phyloP scores from a whole-genome alignment of 2,329 filamentous ascomycete genomes.

The Gnomoniopsis smithogilvyi region DNA sequence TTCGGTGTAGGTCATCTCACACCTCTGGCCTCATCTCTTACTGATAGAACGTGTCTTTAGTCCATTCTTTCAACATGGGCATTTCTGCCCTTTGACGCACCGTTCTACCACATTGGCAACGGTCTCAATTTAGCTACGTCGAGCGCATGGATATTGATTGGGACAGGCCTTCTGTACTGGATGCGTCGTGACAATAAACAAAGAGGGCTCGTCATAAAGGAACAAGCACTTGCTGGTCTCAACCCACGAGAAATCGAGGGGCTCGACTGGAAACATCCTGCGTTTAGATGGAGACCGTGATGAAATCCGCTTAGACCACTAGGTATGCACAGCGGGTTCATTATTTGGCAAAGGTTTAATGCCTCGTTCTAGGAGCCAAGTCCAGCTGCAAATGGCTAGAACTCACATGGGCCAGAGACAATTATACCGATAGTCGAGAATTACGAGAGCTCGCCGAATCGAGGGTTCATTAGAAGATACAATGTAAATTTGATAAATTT shows the following conservation, averaged over 20 bases:
- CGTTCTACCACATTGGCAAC: constrained; percentile 67
- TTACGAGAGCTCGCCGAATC: too few species aligned
- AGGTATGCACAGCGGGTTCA: too few species aligned
- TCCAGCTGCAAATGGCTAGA: too few species aligned
- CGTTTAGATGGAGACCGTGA: constrained; percentile 53
- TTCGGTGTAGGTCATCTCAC: neutral
- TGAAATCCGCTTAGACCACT: neutral
- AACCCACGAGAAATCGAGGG: constrained; percentile 52
- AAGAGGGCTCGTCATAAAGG: constrained; percentile 52
- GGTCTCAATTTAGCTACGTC: constrained; percentile 64
- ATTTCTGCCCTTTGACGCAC: constrained; percentile 60
- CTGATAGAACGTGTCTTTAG: neutral
- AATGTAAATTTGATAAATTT: too few species aligned
- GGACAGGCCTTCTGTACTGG: constrained; percentile 51
- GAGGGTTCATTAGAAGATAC: too few species aligned
- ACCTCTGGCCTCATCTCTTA: neutral
- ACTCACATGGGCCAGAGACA: too few species aligned
- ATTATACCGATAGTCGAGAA: too few species aligned
- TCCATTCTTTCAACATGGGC: constrained; percentile 56
- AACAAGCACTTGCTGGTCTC: constrained; percentile 54
- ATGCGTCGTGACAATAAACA: constrained; percentile 60
- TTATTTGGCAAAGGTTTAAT: too few species aligned
- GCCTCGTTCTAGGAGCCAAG: too few species aligned
- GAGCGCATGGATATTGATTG: constrained; percentile 51
- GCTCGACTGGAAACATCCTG: constrained; percentile 67